phyloP scores from a whole-genome alignment of 2,329 filamentous ascomycete species.

The Trichoderma koningiopsis region DNA sequence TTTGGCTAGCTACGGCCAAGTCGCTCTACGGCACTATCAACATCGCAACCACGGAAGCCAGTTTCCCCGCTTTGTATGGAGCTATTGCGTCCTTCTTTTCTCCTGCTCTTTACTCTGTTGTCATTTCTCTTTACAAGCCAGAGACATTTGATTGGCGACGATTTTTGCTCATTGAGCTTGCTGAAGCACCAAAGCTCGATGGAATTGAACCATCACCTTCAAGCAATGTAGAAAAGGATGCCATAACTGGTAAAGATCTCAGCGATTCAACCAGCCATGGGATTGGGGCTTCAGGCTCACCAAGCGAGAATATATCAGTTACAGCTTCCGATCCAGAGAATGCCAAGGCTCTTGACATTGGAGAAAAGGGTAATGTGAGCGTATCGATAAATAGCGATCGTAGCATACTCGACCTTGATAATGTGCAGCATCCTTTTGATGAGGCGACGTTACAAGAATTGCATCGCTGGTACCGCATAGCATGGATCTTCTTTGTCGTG shows the following conservation, averaged over 20 bases:
- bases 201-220: background rate
- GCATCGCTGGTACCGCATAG: conserved; percentile 15
- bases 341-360: background rate
- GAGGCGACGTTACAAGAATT: conserved; percentile 16
- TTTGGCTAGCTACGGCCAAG: conserved; percentile 22
- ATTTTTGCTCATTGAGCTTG: conserved; percentile 15
- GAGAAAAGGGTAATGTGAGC: background rate
- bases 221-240: background rate
- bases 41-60: conserved; percentile 17
- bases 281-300: background rate
- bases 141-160: conserved; percentile 20
- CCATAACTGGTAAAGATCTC: background rate
- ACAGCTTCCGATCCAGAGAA: conserved; percentile 1
- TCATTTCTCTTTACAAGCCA: conserved; percentile 17
- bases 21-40: conserved; percentile 16
- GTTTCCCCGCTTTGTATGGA: conserved; percentile 16
- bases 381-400: background rate
- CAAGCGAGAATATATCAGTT: background rate
- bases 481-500: conserved; percentile 19
- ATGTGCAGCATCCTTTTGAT: conserved; percentile 14
- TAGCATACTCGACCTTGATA: background rate
- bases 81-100: conserved; percentile 22
- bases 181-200: conserved; percentile 1
- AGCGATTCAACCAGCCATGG: background rate
- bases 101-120: conserved; percentile 16